Conservation (phyloP, 164 flowering plant species). For the Vitis rupestris region DNA sequence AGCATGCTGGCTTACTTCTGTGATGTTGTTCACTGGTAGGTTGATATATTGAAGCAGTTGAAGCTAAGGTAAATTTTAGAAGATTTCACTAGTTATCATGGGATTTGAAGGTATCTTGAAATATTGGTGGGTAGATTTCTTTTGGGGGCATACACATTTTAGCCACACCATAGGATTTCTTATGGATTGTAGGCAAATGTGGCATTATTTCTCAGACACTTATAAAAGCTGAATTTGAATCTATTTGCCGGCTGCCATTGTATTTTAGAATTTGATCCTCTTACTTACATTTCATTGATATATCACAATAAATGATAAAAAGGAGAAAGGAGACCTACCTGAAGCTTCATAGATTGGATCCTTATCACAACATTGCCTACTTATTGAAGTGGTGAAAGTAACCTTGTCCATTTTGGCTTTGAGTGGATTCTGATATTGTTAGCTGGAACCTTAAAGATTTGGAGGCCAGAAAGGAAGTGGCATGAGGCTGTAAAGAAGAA, state of each 20-base stretch:
- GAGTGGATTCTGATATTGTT: background rate
- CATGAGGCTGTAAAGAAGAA: background rate
- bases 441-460: background rate
- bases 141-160: background rate
- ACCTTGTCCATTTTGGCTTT: background rate
- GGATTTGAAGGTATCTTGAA: background rate
- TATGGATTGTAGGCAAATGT: background rate
- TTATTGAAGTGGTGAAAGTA: background rate
- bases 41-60: no score
- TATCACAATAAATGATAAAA: no score
- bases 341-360: no score
- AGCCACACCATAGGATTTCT: background rate
- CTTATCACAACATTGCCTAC: background rate
- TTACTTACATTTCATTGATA: no score
- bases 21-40: no score
- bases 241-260: no score
- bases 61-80: no score
- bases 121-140: background rate
- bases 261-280: no score
- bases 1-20: no score
- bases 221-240: background rate
- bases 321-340: no score
- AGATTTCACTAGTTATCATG: no score
- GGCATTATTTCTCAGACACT: background rate
- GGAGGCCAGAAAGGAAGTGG: background rate